Percentiles rank a stretch among this genome's conserved stretches.
These are phyloP conservation scores for Domatiomyces globalis DNA, from an alignment of 2,329 filamentous ascomycete species.

Conservation along the genomic window DNA sequence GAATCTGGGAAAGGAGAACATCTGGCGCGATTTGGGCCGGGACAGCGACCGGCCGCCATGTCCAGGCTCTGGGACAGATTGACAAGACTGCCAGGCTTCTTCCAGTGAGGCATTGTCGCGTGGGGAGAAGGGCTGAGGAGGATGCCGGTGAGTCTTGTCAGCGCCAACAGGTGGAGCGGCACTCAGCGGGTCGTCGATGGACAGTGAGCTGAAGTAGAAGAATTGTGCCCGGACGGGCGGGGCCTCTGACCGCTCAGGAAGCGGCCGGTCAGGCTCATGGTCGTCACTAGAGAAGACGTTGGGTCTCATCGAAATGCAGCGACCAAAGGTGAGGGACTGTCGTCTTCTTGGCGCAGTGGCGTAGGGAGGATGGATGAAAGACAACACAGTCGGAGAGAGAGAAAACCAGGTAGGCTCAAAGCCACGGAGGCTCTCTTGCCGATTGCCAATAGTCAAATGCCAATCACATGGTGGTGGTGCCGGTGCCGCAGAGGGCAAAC, in stretches of 20 bases:
- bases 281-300: background rate
- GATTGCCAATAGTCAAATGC: no score
- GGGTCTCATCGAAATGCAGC: background rate
- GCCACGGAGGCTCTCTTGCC: background rate
- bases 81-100: conserved; percentile 56
- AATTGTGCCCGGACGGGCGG: conserved; percentile 53
- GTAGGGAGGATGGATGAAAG: background rate
- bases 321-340: background rate
- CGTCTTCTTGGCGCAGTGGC: background rate
- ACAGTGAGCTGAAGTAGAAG: conserved; percentile 70
- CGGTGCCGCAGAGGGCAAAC: background rate
- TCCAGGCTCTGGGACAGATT: conserved; percentile 9
- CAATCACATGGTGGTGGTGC: background rate
- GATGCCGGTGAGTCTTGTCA: conserved; percentile 35
- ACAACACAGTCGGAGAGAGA: background rate
- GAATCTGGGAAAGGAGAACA: conserved; percentile 15
- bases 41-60: conserved; percentile 4
- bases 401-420: background rate
- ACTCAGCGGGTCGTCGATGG: conserved; percentile 80
- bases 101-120: conserved; percentile 71
- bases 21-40: conserved; percentile 7
- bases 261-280: background rate
- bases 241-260: conserved; percentile 33
- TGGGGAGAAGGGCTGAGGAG: conserved; percentile 62
- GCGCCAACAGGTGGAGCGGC: conserved; percentile 44